phyloP scores from a whole-genome alignment of 108 stramenopile genomes.

The Skeletonema menzelii region DNA sequence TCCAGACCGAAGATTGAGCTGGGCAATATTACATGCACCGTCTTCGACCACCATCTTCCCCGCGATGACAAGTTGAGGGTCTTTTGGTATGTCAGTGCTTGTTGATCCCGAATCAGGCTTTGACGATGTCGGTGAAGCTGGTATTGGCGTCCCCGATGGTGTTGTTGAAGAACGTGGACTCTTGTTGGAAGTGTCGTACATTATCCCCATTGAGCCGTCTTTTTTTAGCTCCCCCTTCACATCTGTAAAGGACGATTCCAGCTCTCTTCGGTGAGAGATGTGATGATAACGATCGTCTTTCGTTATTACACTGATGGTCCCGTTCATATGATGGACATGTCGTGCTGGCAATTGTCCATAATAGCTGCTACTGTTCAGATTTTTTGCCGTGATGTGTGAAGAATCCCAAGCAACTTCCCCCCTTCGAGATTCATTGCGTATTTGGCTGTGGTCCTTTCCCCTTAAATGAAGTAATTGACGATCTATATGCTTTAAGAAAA shows the following conservation, averaged over 20 bases:
- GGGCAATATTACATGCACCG: constrained; percentile 81
- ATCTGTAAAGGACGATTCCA: neutral
- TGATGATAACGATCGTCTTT: neutral
- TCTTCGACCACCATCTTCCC: constrained; percentile 85
- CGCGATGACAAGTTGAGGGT: constrained; percentile 80
- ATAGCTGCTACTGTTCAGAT: neutral
- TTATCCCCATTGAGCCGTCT: neutral
- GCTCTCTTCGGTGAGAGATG: neutral
- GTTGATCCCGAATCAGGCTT: neutral
- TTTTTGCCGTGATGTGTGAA: neutral
- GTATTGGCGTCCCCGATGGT: neutral
- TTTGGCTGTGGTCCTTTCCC: neutral
- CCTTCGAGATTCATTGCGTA: neutral
- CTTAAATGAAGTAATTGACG: neutral
- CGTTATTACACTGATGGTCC: neutral
- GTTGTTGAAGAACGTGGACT: neutral
- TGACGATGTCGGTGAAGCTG: neutral
- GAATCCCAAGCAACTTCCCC: neutral
- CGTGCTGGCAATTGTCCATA: neutral
- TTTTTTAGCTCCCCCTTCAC: neutral
- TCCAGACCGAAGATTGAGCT: constrained; percentile 65
- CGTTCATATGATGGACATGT: neutral
- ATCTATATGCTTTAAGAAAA: neutral
- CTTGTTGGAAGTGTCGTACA: neutral
- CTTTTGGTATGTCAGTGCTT: constrained; percentile 29